Percentiles rank a stretch among this genome's conserved stretches.
Evolutionary conservation across 2,329 filamentous ascomycete genomes (phyloP).

Genomic region (Trichoderma semiorbis): DNA sequence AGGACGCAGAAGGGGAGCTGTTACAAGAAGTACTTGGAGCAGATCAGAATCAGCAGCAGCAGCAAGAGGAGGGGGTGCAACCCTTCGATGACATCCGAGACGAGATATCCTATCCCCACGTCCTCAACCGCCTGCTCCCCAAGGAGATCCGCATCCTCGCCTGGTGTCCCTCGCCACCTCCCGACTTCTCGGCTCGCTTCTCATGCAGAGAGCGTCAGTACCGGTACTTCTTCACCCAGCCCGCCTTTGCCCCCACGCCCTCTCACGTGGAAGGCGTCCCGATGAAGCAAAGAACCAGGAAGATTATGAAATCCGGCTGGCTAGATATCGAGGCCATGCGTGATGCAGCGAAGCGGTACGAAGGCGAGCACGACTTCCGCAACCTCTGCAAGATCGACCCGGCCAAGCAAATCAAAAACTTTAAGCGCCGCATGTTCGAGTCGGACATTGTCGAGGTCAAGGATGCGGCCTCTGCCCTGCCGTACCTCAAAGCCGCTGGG

Average conservation of each 20-base stretch:
- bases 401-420: conserved; percentile 84
- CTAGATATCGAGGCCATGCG: conserved; percentile 87
- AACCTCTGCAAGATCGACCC: conserved; percentile 96
- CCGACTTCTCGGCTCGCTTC: conserved; percentile 84
- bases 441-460: conserved; percentile 72
- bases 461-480: conserved; percentile 50
- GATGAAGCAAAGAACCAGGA: background rate
- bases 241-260: conserved; percentile 68
- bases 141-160: conserved; percentile 86
- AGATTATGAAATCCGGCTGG: conserved; percentile 61
- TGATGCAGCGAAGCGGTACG: conserved; percentile 71
- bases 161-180: conserved; percentile 82
- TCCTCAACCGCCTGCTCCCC: conserved; percentile 84
- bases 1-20: background rate
- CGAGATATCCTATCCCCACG: conserved; percentile 77
- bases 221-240: conserved; percentile 97
- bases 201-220: conserved; percentile 89
- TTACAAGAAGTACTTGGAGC: conserved; percentile 10
- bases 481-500: conserved; percentile 47
- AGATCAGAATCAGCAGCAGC: background rate
- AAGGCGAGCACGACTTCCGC: conserved; percentile 87
- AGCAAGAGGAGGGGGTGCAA: conserved; percentile 1
- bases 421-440: conserved; percentile 73
- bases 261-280: conserved; percentile 24
- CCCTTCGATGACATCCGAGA: conserved; percentile 66